Evolutionary conservation across 2,329 filamentous ascomycete species (phyloP).

Genomic region (Aureobasidium melanogenum): DNA sequence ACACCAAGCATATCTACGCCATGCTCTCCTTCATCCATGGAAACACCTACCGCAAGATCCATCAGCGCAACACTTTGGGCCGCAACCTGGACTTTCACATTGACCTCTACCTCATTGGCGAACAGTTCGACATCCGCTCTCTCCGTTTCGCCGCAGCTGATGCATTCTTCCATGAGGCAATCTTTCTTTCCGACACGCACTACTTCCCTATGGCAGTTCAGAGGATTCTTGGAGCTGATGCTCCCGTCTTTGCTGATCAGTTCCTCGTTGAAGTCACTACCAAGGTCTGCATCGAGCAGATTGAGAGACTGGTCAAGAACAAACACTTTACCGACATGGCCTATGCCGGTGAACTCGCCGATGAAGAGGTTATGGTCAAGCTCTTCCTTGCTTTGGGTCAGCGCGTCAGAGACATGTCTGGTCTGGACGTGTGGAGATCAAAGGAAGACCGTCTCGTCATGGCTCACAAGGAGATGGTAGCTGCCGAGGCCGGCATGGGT

Average conservation of each 20-base stretch:
- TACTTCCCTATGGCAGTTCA: not conserved
- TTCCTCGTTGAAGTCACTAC: not conserved
- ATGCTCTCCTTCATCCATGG: conserved; percentile 2
- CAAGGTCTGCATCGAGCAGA: not conserved
- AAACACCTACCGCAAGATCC: not conserved
- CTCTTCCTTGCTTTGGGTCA: not conserved
- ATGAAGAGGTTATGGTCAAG: not conserved
- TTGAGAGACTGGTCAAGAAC: not conserved
- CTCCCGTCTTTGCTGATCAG: not conserved
- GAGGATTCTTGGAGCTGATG: not conserved
- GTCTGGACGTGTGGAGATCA: not conserved
- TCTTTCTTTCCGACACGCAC: not conserved
- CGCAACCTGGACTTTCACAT: not conserved
- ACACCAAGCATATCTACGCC: not conserved
- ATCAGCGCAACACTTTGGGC: not conserved
- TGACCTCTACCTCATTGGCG: conserved; percentile 2
- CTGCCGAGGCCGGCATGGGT: not conserved
- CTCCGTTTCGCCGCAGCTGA: not conserved
- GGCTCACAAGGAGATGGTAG: not conserved
- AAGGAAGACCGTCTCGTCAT: not conserved
- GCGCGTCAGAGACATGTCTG: not conserved
- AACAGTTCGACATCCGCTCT: not conserved
- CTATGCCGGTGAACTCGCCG: not conserved
- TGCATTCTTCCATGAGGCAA: not conserved
- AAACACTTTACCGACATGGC: not conserved